Evolutionary conservation across 441 rosid species (phyloP).

Genomic region (Gossypium gossypioides): DNA sequence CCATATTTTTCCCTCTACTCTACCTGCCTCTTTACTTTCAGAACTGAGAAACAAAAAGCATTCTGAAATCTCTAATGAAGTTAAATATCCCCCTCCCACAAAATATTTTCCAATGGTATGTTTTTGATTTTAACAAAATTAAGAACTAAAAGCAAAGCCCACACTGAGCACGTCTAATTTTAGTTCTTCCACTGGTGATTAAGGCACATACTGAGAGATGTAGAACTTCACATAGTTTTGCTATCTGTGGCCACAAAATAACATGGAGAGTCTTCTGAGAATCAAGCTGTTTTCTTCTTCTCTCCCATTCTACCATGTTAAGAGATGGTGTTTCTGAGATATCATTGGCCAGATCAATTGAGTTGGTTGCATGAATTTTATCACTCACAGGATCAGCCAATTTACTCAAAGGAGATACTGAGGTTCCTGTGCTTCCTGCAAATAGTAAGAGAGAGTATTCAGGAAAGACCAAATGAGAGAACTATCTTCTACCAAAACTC

Average conservation of each 20-base stretch:
- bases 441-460: background rate
- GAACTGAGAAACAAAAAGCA: background rate
- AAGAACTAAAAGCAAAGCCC: background rate
- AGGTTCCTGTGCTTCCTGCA: constrained; percentile 27
- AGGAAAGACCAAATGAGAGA: background rate
- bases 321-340: constrained; percentile 26
- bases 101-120: background rate
- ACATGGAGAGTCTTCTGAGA: constrained; percentile 53
- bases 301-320: constrained; percentile 28
- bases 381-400: constrained; percentile 15
- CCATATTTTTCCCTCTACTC: background rate
- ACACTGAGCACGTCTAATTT: background rate
- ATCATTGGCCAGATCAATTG: constrained; percentile 20
- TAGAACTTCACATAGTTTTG: constrained; percentile 55
- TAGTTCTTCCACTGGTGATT: constrained; percentile 18
- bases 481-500: background rate
- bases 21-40: background rate
- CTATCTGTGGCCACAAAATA: constrained; percentile 49
- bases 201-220: constrained; percentile 49
- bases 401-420: constrained; percentile 16
- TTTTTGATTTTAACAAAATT: background rate
- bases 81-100: background rate
- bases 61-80: background rate
- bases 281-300: constrained; percentile 25
- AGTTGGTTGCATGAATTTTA: constrained; percentile 11